phyloP scores from a whole-genome alignment of 177 flowering plant genomes.

The Tripterygium wilfordii region DNA sequence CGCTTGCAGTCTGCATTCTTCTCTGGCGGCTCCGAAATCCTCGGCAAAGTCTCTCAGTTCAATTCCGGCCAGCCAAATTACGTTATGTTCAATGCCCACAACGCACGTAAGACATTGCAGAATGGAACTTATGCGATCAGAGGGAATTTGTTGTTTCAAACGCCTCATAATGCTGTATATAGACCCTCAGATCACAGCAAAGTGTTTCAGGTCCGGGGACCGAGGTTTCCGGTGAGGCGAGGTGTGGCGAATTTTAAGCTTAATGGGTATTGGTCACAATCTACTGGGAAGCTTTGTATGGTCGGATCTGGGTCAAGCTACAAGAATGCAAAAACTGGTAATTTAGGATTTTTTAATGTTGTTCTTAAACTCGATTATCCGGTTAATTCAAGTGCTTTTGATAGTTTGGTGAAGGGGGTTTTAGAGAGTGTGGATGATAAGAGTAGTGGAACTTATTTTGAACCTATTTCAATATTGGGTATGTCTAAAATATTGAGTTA shows the following conservation, averaged over 20 bases:
- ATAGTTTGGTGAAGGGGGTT: conserved; percentile 41
- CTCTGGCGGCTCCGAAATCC: no score
- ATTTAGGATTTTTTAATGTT: conserved; percentile 19
- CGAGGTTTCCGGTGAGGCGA: no score
- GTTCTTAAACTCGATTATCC: conserved; percentile 42
- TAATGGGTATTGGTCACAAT: conserved; percentile 50
- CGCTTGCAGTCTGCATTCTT: no score
- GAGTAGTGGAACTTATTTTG: conserved; percentile 19
- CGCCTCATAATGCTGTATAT: no score
- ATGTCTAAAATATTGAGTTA: conserved; percentile 28
- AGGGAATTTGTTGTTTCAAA: no score
- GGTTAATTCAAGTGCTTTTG: conserved; percentile 19
- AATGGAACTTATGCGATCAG: no score
- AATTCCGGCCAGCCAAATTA: no score
- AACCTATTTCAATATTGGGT: conserved; percentile 33
- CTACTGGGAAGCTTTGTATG: conserved; percentile 50
- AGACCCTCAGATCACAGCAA: no score
- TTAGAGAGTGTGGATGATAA: conserved; percentile 32
- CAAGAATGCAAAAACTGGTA: conserved; percentile 26
- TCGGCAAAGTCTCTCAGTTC: no score
- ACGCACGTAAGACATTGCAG: no score
- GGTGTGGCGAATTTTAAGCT: conserved; percentile 27
- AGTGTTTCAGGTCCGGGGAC: no score
- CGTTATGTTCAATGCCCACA: no score
- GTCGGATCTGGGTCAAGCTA: conserved; percentile 15